These are phyloP conservation scores for Sporobolomyces phaffii DNA, from an alignment of 768 basidiomycete genomes.

Conservation along the genomic window DNA sequence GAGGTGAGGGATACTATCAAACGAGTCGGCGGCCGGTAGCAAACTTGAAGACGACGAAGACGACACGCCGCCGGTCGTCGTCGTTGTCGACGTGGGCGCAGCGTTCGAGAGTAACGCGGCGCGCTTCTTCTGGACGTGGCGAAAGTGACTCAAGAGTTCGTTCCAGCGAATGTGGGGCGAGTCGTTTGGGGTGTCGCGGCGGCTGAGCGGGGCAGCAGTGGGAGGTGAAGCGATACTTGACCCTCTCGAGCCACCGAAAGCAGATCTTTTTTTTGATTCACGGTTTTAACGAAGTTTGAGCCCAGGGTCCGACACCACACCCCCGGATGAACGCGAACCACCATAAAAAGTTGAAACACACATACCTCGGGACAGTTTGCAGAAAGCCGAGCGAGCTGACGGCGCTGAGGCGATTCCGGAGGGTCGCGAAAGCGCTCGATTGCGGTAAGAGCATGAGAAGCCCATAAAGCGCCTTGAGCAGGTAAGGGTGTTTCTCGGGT, in stretches of 20 bases:
- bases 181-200: conserved; percentile 8
- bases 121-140: conserved; percentile 60
- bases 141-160: conserved; percentile 86
- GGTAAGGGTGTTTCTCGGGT: conserved; percentile 89
- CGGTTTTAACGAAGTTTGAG: no score
- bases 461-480: conserved; percentile 97
- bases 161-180: conserved; percentile 84
- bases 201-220: conserved; percentile 56
- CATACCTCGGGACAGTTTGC: conserved; percentile 63
- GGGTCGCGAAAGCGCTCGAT: conserved; percentile 88
- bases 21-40: background rate
- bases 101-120: background rate
- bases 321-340: no score
- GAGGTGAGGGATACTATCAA: conserved; percentile 5
- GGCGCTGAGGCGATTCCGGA: conserved; percentile 86
- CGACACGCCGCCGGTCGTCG: no score
- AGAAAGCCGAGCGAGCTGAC: conserved; percentile 92
- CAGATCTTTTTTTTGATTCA: no score
- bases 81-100: background rate
- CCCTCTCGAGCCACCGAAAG: conserved; percentile 10
- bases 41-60: no score
- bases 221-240: conserved; percentile 37
- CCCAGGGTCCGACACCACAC: no score
- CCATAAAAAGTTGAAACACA: background rate
- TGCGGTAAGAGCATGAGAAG: conserved; percentile 94